phyloP scores from a whole-genome alignment of 306 rosid genomes.

The Castanopsis chinensis region DNA sequence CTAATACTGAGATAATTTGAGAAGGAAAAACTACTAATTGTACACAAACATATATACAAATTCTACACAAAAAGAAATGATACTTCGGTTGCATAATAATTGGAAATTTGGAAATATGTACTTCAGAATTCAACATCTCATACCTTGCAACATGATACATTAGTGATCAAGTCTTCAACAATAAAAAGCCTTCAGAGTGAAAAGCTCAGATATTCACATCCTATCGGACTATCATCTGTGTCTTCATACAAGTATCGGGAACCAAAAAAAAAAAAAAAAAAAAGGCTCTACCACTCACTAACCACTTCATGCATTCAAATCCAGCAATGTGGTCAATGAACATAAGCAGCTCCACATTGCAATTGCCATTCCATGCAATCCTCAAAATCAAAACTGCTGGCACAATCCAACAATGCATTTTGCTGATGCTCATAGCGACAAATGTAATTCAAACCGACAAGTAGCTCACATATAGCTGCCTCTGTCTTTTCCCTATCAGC shows the following conservation, averaged over 20 bases:
- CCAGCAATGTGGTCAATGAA: slow-evolving; percentile 38
- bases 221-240: slow-evolving; percentile 22
- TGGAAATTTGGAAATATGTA: slow-evolving; percentile 26
- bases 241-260: slow-evolving; percentile 21
- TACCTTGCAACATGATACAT: slow-evolving; percentile 40
- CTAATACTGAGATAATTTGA: neutral
- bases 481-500: slow-evolving; percentile 81
- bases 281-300: slow-evolving; percentile 31
- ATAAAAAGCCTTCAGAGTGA: slow-evolving; percentile 32
- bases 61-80: slow-evolving; percentile 5
- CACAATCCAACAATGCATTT: slow-evolving; percentile 81
- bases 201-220: slow-evolving; percentile 43
- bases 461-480: slow-evolving; percentile 79
- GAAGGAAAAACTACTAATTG: slow-evolving; percentile 21
- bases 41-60: slow-evolving; percentile 30
- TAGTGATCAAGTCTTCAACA: slow-evolving; percentile 32
- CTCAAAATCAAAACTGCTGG: slow-evolving; percentile 87
- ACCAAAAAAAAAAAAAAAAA: slow-evolving; percentile 24
- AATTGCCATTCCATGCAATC: slow-evolving; percentile 85
- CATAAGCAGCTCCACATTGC: slow-evolving; percentile 64
- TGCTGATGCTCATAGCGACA: slow-evolving; percentile 96
- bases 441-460: slow-evolving; percentile 87
- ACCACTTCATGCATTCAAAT: slow-evolving; percentile 32
- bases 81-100: slow-evolving; percentile 25
- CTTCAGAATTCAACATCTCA: slow-evolving; percentile 28